These are phyloP conservation scores for Clarireedia monteithiana DNA, from an alignment of 2,329 filamentous ascomycete genomes.

Conservation along the genomic window DNA sequence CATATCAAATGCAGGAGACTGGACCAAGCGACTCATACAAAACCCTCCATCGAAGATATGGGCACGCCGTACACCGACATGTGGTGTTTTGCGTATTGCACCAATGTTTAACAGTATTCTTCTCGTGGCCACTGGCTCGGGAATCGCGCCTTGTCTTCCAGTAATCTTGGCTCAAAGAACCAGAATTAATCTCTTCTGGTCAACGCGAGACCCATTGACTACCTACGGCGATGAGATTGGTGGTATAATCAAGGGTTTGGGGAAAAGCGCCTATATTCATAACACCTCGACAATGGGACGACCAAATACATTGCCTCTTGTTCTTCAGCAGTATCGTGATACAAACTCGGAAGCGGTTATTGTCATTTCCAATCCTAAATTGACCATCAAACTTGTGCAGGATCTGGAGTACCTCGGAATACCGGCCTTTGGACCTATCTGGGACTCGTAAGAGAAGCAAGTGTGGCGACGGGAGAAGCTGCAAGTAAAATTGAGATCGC, in stretches of 20 bases:
- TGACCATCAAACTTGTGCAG: constrained; percentile 33
- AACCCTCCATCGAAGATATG: constrained; percentile 55
- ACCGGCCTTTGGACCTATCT: constrained; percentile 33
- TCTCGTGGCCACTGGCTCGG: constrained; percentile 64
- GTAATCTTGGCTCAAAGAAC: constrained; percentile 20
- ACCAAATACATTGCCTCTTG: constrained; percentile 29
- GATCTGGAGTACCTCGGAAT: constrained; percentile 33
- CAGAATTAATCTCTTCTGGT: constrained; percentile 30
- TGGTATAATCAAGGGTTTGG: constrained; percentile 25
- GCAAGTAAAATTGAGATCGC: too few species aligned
- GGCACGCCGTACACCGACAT: constrained; percentile 59
- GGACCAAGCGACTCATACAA: constrained; percentile 58
- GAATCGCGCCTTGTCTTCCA: constrained; percentile 58
- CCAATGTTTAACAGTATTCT: constrained; percentile 58
- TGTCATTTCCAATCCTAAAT: constrained; percentile 32
- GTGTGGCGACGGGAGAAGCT: neutral
- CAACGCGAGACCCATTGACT: constrained; percentile 28
- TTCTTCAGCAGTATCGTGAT: constrained; percentile 25
- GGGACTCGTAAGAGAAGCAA: constrained; percentile 21
- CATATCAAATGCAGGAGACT: constrained; percentile 68
- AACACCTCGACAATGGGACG: constrained; percentile 31
- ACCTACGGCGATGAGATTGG: constrained; percentile 31
- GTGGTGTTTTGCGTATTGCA: constrained; percentile 60
- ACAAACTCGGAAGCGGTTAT: constrained; percentile 33
- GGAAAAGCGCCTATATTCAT: constrained; percentile 29